Evolutionary conservation across 2,329 filamentous ascomycete species (phyloP), one percentile per base, ranked within the genome.

Genomic region (Pyricularia sp.): DNA sequence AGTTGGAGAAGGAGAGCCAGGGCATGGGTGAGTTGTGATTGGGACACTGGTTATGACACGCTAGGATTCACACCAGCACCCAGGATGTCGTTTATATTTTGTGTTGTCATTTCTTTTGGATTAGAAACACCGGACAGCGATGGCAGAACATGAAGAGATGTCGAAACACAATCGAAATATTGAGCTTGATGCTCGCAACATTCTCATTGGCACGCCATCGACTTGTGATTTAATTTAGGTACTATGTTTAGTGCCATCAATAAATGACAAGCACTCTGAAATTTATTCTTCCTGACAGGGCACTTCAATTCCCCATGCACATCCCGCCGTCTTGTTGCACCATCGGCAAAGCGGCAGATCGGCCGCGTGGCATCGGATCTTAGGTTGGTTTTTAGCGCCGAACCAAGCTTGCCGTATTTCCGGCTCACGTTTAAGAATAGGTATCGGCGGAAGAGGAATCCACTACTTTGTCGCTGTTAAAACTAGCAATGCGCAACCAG

Each of bases 1-100:
- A 73, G 70, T 73, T 78, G 25, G 75, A 74, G 69, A 72, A 72
- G 69, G 70, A 71, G 68, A 65, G n/a, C 30, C 68, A 61, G 11
- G 64, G 26, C 14, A 71, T 76, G 69, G 68, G 70, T 42, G 72
- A 74, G 66, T 69, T 75, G 67, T 76, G 70, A 69, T n/a, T 55
- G 5, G 42, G 20, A 20, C 20, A 9, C 20, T 9, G 20, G 42
- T 55, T 55, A 55, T 55, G 42, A 55, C 20, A 55, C 33, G 14
- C 9, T 55, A 9, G 20, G 20, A 55, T 55, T 20, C 17, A 6
- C 5, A 55, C 17, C 20, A 55, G 5, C 42, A 20, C 4, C 17
- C 20, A 55, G 42, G 4, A n/a, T 1, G 17, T n/a, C 7, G 5
- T n/a, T 55, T 55, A 4, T n/a, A 55, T 10, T n/a, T n/a, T n/a